Conservation (phyloP, 345 rosid species). For the Eucalyptus melliodora region DNA sequence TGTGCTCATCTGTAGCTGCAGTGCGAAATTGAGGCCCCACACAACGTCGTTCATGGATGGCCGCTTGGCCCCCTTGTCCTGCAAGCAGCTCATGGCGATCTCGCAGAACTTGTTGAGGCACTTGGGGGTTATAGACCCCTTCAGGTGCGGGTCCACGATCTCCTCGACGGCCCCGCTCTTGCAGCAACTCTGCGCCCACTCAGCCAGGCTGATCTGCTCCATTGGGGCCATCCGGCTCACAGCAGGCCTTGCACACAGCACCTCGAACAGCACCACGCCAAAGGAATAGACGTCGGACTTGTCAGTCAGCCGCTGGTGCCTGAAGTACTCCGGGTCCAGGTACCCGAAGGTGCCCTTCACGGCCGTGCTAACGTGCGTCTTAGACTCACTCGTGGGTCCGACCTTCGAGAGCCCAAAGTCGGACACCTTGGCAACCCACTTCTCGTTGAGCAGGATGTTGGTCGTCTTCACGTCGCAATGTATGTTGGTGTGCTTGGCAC, state of each 20-base stretch:
- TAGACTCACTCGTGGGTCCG: not conserved
- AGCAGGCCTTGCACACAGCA: not conserved
- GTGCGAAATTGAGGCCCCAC: too few species aligned
- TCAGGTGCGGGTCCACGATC: too few species aligned
- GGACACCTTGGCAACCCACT: slow-evolving; percentile 22
- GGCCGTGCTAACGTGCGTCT: slow-evolving; percentile 13
- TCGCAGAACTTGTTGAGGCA: too few species aligned
- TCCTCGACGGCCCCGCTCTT: not conserved
- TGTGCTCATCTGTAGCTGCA: too few species aligned
- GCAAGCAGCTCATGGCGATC: not conserved
- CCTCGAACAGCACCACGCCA: not conserved
- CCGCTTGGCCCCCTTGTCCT: slow-evolving; percentile 6
- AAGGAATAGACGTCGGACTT: slow-evolving; percentile 4
- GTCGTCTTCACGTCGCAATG: slow-evolving; percentile 8
- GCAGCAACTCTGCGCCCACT: not conserved
- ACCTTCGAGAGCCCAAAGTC: slow-evolving; percentile 23
- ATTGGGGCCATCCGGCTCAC: not conserved
- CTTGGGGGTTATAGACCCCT: too few species aligned
- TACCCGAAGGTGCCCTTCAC: slow-evolving; percentile 26
- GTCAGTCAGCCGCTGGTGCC: slow-evolving; percentile 8
- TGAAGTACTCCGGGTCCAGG: slow-evolving; percentile 22
- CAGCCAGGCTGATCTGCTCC: not conserved
- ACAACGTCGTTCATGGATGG: slow-evolving; percentile 26
- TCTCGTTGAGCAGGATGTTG: not conserved
- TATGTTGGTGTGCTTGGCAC: not conserved